Evolutionary conservation across 805 yeast species (phyloP).

Genomic region (Candida ovalis): DNA sequence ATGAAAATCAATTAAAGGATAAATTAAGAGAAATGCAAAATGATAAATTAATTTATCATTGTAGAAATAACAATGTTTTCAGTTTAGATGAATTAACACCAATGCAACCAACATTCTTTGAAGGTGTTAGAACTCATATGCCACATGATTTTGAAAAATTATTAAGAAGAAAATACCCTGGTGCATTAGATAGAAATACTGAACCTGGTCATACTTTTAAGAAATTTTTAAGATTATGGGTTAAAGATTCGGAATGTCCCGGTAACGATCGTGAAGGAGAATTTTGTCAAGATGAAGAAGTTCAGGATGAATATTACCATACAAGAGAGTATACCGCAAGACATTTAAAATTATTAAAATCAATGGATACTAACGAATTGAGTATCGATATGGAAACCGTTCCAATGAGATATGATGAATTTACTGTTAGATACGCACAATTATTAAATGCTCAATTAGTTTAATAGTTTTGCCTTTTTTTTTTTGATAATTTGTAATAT

Average conservation of each 20-base stretch:
- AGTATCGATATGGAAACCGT: constrained; percentile 18
- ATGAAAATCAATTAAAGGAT: constrained; percentile 11
- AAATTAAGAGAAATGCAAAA: constrained; percentile 21
- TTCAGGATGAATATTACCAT: constrained; percentile 28
- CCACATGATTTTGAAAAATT: constrained; percentile 43
- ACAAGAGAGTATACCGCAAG: constrained; percentile 28
- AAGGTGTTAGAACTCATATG: constrained; percentile 51
- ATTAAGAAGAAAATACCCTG: constrained; percentile 47
- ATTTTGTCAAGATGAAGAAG: constrained; percentile 30
- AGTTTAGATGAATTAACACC: constrained; percentile 45
- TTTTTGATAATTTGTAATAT: background rate
- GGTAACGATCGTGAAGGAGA: constrained; percentile 23
- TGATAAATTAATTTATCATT: constrained; percentile 35
- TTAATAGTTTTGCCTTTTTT: background rate
- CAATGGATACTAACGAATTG: constrained; percentile 10
- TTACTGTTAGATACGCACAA: constrained; percentile 21
- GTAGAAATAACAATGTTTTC: constrained; percentile 54
- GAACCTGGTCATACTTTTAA: constrained; percentile 43
- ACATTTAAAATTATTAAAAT: constrained; percentile 18
- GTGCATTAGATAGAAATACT: constrained; percentile 30
- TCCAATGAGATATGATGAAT: constrained; percentile 28
- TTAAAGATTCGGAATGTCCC: constrained; percentile 29
- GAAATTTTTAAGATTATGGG: constrained; percentile 57
- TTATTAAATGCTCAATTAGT: constrained; percentile 18
- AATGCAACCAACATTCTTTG: constrained; percentile 44